Evolutionary conservation across 495 filamentous ascomycete species (phyloP).

Genomic region (Hyphodiscus hymeniophilus): DNA sequence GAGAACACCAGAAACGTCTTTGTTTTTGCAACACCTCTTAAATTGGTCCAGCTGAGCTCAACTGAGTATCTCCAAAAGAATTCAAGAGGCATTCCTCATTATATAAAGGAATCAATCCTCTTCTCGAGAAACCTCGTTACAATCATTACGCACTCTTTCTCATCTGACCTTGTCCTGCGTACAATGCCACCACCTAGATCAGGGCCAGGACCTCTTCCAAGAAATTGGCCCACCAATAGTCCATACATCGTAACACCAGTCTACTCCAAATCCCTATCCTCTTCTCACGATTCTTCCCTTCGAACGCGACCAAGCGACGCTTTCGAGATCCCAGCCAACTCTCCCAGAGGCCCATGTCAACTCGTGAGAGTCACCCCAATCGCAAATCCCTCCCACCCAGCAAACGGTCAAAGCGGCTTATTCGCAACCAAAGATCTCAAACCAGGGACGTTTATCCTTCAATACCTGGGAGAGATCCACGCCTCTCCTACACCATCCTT

Average conservation of each 20-base stretch:
- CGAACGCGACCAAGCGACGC: slow-evolving; percentile 27
- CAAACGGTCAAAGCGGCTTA: slow-evolving; percentile 54
- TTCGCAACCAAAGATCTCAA: slow-evolving; percentile 50
- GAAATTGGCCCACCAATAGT: slow-evolving; percentile 20
- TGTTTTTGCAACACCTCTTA: too few species aligned
- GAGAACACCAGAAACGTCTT: too few species aligned
- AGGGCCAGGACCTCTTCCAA: neutral
- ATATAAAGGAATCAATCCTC: too few species aligned
- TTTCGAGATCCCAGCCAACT: slow-evolving; percentile 25
- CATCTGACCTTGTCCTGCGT: too few species aligned
- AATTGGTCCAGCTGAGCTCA: too few species aligned
- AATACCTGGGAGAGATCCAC: slow-evolving; percentile 50
- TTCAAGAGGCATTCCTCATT: too few species aligned
- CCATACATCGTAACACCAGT: slow-evolving; percentile 42
- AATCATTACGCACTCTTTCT: too few species aligned
- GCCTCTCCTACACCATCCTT: slow-evolving; percentile 6
- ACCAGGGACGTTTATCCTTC: slow-evolving; percentile 50
- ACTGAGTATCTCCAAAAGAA: too few species aligned
- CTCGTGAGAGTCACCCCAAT: slow-evolving; percentile 49
- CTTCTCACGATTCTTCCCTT: slow-evolving; percentile 29
- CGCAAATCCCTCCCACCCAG: slow-evolving; percentile 46
- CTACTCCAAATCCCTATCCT: slow-evolving; percentile 39
- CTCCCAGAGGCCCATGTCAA: slow-evolving; percentile 34
- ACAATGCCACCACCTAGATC: too few species aligned
- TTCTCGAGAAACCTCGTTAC: too few species aligned